These are phyloP conservation scores for Coprinopsis cinerea DNA, from an alignment of 768 basidiomycete genomes.

Conservation along the genomic window DNA sequence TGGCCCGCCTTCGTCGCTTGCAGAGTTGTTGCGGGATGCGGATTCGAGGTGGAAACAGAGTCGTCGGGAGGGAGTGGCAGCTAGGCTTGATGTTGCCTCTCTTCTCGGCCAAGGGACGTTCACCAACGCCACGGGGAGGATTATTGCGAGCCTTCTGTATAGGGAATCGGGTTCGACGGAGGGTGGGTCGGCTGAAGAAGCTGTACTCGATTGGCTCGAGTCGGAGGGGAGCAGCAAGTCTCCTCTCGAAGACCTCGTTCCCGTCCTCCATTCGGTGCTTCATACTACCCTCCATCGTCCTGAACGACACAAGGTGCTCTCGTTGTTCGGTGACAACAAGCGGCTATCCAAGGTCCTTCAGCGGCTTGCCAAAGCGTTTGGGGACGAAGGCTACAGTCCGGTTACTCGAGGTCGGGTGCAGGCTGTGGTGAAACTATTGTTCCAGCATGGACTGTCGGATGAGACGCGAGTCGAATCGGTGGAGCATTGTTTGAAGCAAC, in stretches of 20 bases:
- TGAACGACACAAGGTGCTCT: neutral
- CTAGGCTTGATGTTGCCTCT: neutral
- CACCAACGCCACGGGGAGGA: constrained; percentile 37
- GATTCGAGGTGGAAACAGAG: neutral
- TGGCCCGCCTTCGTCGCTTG: neutral
- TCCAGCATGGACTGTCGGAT: too few relatives aligned
- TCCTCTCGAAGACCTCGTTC: constrained; percentile 26
- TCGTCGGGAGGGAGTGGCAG: neutral
- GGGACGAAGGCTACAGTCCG: neutral
- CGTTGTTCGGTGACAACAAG: neutral
- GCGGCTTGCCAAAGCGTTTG: neutral
- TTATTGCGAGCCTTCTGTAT: constrained; percentile 42
- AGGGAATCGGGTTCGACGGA: constrained; percentile 7
- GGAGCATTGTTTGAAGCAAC: neutral
- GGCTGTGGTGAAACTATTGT: neutral
- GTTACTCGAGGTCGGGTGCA: neutral
- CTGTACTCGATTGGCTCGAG: constrained; percentile 36
- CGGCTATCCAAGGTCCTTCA: neutral
- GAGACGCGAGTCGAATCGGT: neutral
- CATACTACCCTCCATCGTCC: constrained; percentile 21
- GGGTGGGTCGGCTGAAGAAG: constrained; percentile 9
- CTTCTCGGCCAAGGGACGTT: constrained; percentile 21
- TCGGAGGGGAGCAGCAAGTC: constrained; percentile 20
- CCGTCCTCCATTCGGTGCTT: constrained; percentile 41
- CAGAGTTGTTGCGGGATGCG: neutral